A percentile compares a stretch with the other conserved stretches of the same genome.
Evolutionary conservation across 2,329 filamentous ascomycete species (phyloP).

Genomic region (Rutstroemia sydowiana): DNA sequence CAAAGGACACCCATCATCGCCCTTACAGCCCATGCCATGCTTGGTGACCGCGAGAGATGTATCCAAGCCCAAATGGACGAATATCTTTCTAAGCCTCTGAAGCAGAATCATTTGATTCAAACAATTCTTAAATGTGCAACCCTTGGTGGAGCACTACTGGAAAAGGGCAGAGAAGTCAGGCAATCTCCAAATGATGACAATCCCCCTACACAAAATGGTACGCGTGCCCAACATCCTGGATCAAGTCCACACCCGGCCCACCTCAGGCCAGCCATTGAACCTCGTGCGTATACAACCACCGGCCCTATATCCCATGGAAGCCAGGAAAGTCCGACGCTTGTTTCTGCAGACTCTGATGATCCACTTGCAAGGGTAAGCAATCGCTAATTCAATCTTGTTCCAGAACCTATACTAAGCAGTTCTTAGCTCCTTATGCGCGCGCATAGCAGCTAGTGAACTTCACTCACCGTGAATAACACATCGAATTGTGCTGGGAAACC

Average conservation of each 20-base stretch:
- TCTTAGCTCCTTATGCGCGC: conserved; percentile 30
- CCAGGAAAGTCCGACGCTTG: conserved; percentile 54
- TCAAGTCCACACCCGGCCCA: conserved; percentile 14
- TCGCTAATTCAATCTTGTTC: conserved; percentile 5
- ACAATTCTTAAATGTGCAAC: conserved; percentile 96
- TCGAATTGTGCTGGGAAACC: conserved; percentile 1
- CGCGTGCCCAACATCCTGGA: conserved; percentile 9
- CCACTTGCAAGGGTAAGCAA: conserved; percentile 28
- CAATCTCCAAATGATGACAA: conserved; percentile 26
- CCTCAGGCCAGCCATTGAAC: conserved; percentile 47
- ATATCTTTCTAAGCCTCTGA: conserved; percentile 91
- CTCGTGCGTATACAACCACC: conserved; percentile 62
- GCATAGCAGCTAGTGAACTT: conserved; percentile 23
- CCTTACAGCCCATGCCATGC: conserved; percentile 95
- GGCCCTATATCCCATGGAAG: conserved; percentile 49
- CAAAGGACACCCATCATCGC: conserved; percentile 92
- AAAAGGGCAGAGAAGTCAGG: conserved; percentile 61
- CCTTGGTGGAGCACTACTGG: conserved; percentile 73
- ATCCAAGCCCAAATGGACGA: conserved; percentile 99
- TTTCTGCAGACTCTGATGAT: conserved; percentile 55
- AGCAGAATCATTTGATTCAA: conserved; percentile 95
- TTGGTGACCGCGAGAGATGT: conserved; percentile 95
- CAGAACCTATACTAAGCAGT: conserved; percentile 15
- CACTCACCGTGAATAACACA: not conserved
- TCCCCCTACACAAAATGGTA: conserved; percentile 18